phyloP scores from a whole-genome alignment of 2,329 filamentous ascomycete genomes.

The Nothopassalora personata region DNA sequence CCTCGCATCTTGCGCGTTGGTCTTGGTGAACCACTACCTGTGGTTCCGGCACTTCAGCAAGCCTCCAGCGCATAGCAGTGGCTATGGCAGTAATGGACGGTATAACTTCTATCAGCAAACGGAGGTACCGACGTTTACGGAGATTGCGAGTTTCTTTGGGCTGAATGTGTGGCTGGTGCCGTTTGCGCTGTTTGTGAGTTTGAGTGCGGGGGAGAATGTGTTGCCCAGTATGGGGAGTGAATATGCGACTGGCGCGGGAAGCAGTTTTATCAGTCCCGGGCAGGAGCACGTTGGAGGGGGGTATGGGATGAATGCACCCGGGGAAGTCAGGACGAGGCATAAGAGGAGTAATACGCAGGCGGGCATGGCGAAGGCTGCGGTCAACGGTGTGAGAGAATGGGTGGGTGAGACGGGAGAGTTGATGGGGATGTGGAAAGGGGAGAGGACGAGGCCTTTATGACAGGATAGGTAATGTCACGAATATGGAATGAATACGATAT shows the following conservation, averaged over 20 bases:
- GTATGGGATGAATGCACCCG: slow-evolving; percentile 40
- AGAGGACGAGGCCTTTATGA: slow-evolving; percentile 47
- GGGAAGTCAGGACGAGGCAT: slow-evolving; percentile 36
- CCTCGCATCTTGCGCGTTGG: slow-evolving; percentile 73
- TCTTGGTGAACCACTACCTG: slow-evolving; percentile 84
- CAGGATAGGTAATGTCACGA: neutral
- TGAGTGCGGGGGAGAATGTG: slow-evolving; percentile 92
- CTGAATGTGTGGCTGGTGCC: slow-evolving; percentile 95
- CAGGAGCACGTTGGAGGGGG: slow-evolving; percentile 30
- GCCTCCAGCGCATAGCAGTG: slow-evolving; percentile 46
- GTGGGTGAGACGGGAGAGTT: slow-evolving; percentile 56
- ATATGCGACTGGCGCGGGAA: slow-evolving; percentile 56
- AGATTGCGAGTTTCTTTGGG: slow-evolving; percentile 94
- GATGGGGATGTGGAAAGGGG: slow-evolving; percentile 58
- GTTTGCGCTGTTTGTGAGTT: slow-evolving; percentile 87
- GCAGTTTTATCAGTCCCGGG: slow-evolving; percentile 44
- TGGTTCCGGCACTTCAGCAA: slow-evolving; percentile 92
- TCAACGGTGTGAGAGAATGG: slow-evolving; percentile 60
- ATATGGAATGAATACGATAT: neutral
- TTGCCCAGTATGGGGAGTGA: slow-evolving; percentile 86
- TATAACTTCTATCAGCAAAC: slow-evolving; percentile 35
- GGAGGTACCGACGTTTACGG: slow-evolving; percentile 73
- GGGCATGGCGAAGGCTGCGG: slow-evolving; percentile 54
- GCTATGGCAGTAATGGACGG: slow-evolving; percentile 51
- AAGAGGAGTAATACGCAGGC: slow-evolving; percentile 49